Evolutionary conservation across 2,329 filamentous ascomycete genomes (phyloP), one percentile per base, ranked within the genome.

Genomic region (Talaromyces sp.): DNA sequence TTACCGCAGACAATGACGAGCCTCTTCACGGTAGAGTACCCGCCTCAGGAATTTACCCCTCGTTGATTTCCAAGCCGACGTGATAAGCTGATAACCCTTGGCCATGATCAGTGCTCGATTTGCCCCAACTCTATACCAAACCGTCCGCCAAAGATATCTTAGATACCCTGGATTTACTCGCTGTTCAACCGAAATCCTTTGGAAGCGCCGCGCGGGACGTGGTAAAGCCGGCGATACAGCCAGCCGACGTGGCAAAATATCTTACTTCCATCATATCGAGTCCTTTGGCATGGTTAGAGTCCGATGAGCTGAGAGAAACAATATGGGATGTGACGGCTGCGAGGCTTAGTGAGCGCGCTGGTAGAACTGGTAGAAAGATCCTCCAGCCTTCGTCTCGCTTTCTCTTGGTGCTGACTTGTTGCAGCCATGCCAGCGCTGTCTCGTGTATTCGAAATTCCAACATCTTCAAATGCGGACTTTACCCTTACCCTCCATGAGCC

Each of bases 321-420:
- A 71, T 80, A 29, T 96, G 92, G 90, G 86, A 89, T 52, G 80
- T 87, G 65, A 92, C 93, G 1, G 92, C 91, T 66, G 83, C 84
- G 62, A 83, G 93, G 54, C 83, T 98, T 63, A 88, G 90, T 50
- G 93, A 97, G 74, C 84, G 93, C 17, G 96, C 92, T 63, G 95
- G 95, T 1, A 84, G 95, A 58, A 84, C 83, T 60, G 85, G 84
- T 85, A 78, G 61, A 75, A 29, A 46, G 19, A 27, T 29, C 19
- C 8, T 5, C 19, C 13, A n/a, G 14, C 26, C 49, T 29, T 27
- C 31, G 11, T 11, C 21, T 14, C 11, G 17, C 55, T 46, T 54
- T 52, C 53, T 58, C 41, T 53, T 5, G 3, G 49, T 58, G 69
- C 58, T 61, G 24, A 38, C 49, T 55, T 31, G 58, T 53, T 24